These are phyloP conservation scores for Aspergillus novoparasiticus DNA, from an alignment of 2,329 filamentous ascomycete species.

Conservation along the genomic window DNA sequence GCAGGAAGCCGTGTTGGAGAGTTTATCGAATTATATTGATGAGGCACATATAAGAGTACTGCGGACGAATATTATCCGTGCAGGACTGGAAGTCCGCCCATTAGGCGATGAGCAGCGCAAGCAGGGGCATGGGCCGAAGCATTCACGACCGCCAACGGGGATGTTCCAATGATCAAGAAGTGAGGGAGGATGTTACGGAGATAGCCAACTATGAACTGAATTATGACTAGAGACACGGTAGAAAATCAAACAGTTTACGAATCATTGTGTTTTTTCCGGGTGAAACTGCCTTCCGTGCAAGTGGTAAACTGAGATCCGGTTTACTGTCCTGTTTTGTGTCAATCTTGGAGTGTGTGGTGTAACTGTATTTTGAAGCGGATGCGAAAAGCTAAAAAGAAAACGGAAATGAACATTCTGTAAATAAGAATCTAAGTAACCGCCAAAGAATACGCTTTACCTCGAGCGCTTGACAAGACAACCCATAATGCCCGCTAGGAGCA, in stretches of 20 bases:
- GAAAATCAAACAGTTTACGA: not conserved
- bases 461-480: conserved; percentile 26
- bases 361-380: not conserved
- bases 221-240: conserved; percentile 3
- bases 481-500: conserved; percentile 53
- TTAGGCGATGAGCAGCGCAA: conserved; percentile 17
- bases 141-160: not conserved
- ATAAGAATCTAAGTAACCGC: not conserved
- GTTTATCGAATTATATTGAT: conserved; percentile 71
- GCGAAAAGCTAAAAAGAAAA: not conserved
- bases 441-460: conserved; percentile 2
- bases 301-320: not conserved
- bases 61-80: conserved; percentile 73
- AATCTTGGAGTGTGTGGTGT: not conserved
- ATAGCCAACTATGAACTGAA: not conserved
- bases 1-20: conserved; percentile 69
- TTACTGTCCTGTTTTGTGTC: not conserved
- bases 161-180: not conserved
- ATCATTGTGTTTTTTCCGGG: not conserved
- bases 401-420: not conserved
- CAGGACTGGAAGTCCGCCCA: conserved; percentile 70
- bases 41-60: conserved; percentile 76
- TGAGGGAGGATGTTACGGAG: not conserved
- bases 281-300: not conserved
- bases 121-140: conserved; percentile 14